These are phyloP conservation scores for Aureobasidium uvarum DNA, from an alignment of 2,329 filamentous ascomycete species.

Conservation along the genomic window DNA sequence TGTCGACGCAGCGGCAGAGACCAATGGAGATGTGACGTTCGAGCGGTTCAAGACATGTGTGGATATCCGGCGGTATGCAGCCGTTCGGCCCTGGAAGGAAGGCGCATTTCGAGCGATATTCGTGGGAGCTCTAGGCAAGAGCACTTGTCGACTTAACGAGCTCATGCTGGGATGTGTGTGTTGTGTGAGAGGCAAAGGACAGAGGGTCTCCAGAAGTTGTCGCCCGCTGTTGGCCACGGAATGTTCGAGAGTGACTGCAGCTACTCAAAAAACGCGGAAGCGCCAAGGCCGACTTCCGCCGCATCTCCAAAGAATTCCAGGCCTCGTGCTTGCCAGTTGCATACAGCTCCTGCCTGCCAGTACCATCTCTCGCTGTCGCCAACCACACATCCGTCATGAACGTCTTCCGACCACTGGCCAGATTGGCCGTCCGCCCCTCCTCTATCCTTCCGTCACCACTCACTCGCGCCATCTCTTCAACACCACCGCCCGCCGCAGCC, in stretches of 20 bases:
- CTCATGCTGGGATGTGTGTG: slow-evolving; percentile 45
- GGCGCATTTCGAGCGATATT: slow-evolving; percentile 40
- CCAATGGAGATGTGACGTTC: slow-evolving; percentile 28
- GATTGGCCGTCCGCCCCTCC: not conserved
- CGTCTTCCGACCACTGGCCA: slow-evolving; percentile 19
- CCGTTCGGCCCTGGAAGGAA: slow-evolving; percentile 47
- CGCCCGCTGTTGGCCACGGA: not conserved
- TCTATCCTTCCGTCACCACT: not conserved
- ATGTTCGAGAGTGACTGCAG: not conserved
- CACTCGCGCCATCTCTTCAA: slow-evolving; percentile 15
- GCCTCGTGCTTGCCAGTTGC: not conserved
- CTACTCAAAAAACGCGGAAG: slow-evolving; percentile 6
- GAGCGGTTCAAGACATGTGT: slow-evolving; percentile 27
- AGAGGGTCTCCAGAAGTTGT: not conserved
- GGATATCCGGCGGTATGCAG: slow-evolving; percentile 50
- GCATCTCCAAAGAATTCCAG: slow-evolving; percentile 4
- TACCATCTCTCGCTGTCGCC: not conserved
- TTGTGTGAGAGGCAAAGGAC: slow-evolving; percentile 3
- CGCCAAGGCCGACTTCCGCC: slow-evolving; percentile 2
- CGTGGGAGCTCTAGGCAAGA: slow-evolving; percentile 44
- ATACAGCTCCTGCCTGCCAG: not conserved
- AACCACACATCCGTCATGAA: slow-evolving; percentile 17
- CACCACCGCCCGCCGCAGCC: not conserved
- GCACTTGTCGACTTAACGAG: slow-evolving; percentile 36
- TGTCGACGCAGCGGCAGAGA: slow-evolving; percentile 26